Conservation (phyloP, 148 eudicot genomes). For the Agrostemma githago region DNA sequence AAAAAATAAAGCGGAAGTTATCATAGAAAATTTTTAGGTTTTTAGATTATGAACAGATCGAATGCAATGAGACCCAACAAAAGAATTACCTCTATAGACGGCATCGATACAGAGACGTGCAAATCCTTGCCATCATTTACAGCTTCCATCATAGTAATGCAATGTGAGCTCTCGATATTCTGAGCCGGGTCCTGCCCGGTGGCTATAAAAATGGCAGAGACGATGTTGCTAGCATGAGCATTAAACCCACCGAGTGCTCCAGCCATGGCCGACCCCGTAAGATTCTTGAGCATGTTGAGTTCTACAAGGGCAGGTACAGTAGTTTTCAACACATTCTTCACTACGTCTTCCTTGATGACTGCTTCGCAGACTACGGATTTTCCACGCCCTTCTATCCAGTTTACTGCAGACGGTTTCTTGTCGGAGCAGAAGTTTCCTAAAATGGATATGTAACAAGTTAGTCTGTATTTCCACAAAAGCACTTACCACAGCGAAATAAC, state of each 20-base stretch:
- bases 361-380: constrained; percentile 91
- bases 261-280: constrained; percentile 78
- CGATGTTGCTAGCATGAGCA: constrained; percentile 83
- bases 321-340: constrained; percentile 66
- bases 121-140: constrained; percentile 73
- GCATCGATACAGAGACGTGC: constrained; percentile 85
- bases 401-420: constrained; percentile 83
- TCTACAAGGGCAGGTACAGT: constrained; percentile 64
- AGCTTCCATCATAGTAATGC: constrained; percentile 94
- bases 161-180: constrained; percentile 79
- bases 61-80: neutral
- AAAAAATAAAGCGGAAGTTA: neutral
- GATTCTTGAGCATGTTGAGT: constrained; percentile 82
- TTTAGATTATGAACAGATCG: too few relatives aligned
- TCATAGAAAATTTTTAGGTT: neutral
- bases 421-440: constrained; percentile 82
- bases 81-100: constrained; percentile 63
- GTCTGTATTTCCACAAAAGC: too few relatives aligned
- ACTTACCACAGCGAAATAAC: too few relatives aligned
- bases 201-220: constrained; percentile 69
- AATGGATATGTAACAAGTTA: neutral
- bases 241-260: constrained; percentile 90
- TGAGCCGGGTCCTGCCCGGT: constrained; percentile 95
- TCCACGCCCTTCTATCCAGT: constrained; percentile 89
- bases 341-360: constrained; percentile 62